phyloP scores from a whole-genome alignment of 108 stramenopile species.

The Cafeteria roenbergensis region DNA sequence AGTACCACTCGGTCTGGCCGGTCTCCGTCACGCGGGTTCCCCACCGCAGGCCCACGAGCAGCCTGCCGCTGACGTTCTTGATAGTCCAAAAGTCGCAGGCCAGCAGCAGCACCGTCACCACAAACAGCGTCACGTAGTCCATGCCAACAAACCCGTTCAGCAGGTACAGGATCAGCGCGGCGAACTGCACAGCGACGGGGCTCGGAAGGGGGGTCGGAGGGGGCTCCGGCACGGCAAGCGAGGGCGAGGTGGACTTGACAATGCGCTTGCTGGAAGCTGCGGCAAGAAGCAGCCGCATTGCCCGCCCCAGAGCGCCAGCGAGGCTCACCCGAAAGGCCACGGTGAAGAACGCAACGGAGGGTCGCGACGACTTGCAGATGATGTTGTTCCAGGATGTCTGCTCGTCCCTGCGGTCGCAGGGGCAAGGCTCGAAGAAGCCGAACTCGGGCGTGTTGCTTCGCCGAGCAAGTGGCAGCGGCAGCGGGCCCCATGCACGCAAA shows the following conservation, averaged over 20 bases:
- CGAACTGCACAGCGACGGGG: not conserved
- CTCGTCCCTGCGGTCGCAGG: too few relatives aligned
- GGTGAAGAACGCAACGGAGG: constrained; percentile 33
- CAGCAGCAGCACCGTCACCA: constrained; percentile 39
- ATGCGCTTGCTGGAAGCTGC: not conserved
- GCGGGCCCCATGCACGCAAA: too few relatives aligned
- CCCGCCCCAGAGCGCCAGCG: not conserved
- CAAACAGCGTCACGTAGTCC: constrained; percentile 34
- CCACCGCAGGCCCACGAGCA: constrained; percentile 48
- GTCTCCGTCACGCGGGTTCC: constrained; percentile 45
- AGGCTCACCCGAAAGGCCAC: constrained; percentile 30
- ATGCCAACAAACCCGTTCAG: constrained; percentile 26
- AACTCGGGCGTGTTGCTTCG: too few relatives aligned
- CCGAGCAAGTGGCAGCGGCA: too few relatives aligned
- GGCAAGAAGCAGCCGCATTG: not conserved
- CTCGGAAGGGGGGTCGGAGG: too few relatives aligned
- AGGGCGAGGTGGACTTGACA: not conserved
- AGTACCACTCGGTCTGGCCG: constrained; percentile 43
- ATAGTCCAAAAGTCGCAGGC: constrained; percentile 57
- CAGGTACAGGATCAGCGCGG: constrained; percentile 40
- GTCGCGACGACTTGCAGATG: constrained; percentile 28
- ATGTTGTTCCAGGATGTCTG: constrained; percentile 6
- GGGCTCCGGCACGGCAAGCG: too few relatives aligned
- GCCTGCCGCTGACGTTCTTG: constrained; percentile 41
- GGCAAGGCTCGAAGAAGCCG: too few relatives aligned